Evolutionary conservation across 805 yeast genomes (phyloP), one percentile per base, ranked within the genome.

Genomic region (Ogataea nitratoaversa): DNA sequence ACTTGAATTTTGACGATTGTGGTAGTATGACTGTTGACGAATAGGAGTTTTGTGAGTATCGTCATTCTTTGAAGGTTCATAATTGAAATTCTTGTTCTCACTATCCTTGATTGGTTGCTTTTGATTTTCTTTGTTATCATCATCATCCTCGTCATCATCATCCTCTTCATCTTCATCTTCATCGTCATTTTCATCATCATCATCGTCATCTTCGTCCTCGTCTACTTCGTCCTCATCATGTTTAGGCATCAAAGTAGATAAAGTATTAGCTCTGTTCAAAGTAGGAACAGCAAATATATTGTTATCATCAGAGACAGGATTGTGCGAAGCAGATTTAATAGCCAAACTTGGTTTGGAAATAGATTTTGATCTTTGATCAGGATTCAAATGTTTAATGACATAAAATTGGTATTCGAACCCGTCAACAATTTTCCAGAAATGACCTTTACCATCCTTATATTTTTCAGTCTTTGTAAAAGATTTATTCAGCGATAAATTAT

Each of bases 401-500:
- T 85, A 71, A 53, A 91, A 91, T 58, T 82, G 84, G 50, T 78
- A 76, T 60, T 90, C 96, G 55, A 71, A 77, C 5, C 95, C 96
- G n/a, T 76, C 68, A 46, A 82, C 85, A 37, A 91, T 84, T 52
- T 83, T 79, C 99, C 99, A 91, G 62, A 83, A 91, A 65, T 90
- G 96, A 24, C 93, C 93, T 59, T 85, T 85, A 7, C 91, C 89
- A 65, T 84, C 95, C 50, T 84, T 83, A 11, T 96, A 90, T 60
- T 90, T 84, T 50, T 86, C 95, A 18, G 93, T 82, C 64, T 91
- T 91, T 36, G 84, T 72, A 58, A 91, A 91, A 0, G 97, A 96
- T 58, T 93, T 93, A 63, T 91, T 93, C 52, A 91, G 72, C 11
- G 96, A 88, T 23, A 91, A 68, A 51, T 93, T 91, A 64, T 91